Evolutionary conservation across 2,329 filamentous ascomycete genomes (phyloP).

Genomic region (Exophiala mesophila): DNA sequence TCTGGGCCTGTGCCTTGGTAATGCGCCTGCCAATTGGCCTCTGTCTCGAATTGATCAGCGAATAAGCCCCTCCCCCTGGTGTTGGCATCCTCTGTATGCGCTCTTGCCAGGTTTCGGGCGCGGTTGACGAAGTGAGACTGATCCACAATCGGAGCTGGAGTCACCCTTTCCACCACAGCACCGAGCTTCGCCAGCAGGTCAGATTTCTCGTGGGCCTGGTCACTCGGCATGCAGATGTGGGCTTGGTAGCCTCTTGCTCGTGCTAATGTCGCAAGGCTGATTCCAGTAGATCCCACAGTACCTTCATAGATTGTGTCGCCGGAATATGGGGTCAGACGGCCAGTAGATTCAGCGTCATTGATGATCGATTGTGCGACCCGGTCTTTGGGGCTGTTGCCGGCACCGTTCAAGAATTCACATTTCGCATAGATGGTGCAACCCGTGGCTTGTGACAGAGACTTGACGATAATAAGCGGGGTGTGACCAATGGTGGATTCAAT

Average conservation of each 20-base stretch:
- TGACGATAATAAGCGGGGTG: conserved; percentile 82
- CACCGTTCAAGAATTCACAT: conserved; percentile 93
- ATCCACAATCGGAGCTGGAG: conserved; percentile 89
- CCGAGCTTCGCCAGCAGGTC: conserved; percentile 84
- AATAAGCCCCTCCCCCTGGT: conserved; percentile 78
- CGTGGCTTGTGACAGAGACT: conserved; percentile 77
- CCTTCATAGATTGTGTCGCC: conserved; percentile 97
- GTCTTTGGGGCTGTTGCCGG: conserved; percentile 90
- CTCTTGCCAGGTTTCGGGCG: conserved; percentile 67
- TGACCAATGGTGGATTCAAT: conserved; percentile 91
- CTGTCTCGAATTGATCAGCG: conserved; percentile 91
- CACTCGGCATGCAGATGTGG: conserved; percentile 96
- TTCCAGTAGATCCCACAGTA: conserved; percentile 92
- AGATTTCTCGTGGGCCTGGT: conserved; percentile 83
- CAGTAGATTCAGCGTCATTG: conserved; percentile 69
- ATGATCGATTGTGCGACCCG: conserved; percentile 91
- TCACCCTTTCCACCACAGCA: conserved; percentile 85
- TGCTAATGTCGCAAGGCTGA: conserved; percentile 84
- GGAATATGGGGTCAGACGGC: conserved; percentile 68
- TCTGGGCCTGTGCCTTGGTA: conserved; percentile 80
- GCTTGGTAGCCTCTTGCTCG: conserved; percentile 84
- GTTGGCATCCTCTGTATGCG: conserved; percentile 59
- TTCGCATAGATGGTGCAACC: conserved; percentile 89
- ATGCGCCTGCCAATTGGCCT: conserved; percentile 84
- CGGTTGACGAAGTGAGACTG: conserved; percentile 92